Evolutionary conservation across 306 rosid species (phyloP), one percentile per base, ranked within the genome.

Genomic region (Oemleria cerasiformis): DNA sequence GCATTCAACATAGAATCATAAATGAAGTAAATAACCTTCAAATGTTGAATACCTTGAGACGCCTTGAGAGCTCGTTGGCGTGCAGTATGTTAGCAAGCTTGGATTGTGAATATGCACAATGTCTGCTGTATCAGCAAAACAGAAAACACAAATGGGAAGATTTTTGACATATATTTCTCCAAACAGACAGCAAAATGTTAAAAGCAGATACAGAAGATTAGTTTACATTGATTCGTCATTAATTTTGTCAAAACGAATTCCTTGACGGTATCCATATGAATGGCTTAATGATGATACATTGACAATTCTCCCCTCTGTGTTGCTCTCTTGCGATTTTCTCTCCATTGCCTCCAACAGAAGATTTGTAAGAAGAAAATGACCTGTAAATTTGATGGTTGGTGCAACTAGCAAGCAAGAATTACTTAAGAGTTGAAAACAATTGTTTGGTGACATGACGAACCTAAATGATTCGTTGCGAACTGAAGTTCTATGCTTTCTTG

Each of bases 381-480:
- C 98, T 90, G 70, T 67, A 83, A 67, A 73, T 66, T 8, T 42
- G 43, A 15, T 66, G 57, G 57, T 30, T 47, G 2, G 7, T 6
- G 43, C 7, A 48, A 48, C 4, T 42, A 9, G 0, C 7, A 23
- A 23, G 8, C 8, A 5, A 65, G 7, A 9, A 7, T n/a, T 8
- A 23, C 25, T 1, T 39, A 45, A 23, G 13, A 23, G 20, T 43
- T 17, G 53, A 43, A 43, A 13, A 1, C 12, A 44, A 16, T 44
- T 25, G 5, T 47, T 12, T 12, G 3, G 0, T 3, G 13, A 15
- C 8, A 58, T n/a, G 30, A 10, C 76, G 17, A 78, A 88, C 96
- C 91, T 70, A 92, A 72, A 79, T 92, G 96, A 81, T 92, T 92
- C 63, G 91, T 88, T 65, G 98, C 95, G 74, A 90, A 90, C 73